Base-by-base conservation (phyloP, 257 asterid species). In the Plectranthus barbatus region DNA sequence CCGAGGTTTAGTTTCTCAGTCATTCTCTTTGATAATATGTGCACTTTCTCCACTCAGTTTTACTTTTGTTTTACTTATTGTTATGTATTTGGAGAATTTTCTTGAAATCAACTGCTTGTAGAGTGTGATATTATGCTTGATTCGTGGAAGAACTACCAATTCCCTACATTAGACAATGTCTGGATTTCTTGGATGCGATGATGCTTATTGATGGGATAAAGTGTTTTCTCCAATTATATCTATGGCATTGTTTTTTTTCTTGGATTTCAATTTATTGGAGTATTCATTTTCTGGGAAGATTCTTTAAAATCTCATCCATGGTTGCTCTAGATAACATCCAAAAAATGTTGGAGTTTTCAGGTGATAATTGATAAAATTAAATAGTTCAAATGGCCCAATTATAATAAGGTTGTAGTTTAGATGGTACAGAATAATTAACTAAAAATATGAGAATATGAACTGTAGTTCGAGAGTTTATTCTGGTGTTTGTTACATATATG, bases 1-100 rank as follows among this genome's bases (percentile, higher is more conserved):
- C 96, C 1, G 79, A 92, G 96, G 99, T 89, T 50, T 42, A 49
- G 57, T 10, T 40, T 26, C 31, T 53, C 8, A 15, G 24, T 40
- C 29, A 23, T 29, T 42, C 45, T 33, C 64, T 36, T 53, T 34
- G 44, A 36, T 58, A 7, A 7, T n/a, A 19, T 26, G 50, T n/a
- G 51, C n/a, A n/a, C n/a, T n/a, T n/a, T n/a, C n/a, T n/a, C n/a
- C n/a, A n/a, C n/a, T n/a, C n/a, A n/a, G n/a, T n/a, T n/a, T n/a
- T n/a, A n/a, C n/a, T n/a, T n/a, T n/a, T n/a, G n/a, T n/a, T n/a
- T n/a, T n/a, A n/a, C n/a, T n/a, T n/a, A n/a, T n/a, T n/a, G n/a
- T n/a, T n/a, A n/a, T 55, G 15, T 31, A 7, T 31, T 31, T 31
- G 3, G 7, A n/a, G n/a, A 1, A 11, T 26, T 7, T 53, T 31